phyloP scores from a whole-genome alignment of 257 asterid genomes.

The Cordia subcordata region DNA sequence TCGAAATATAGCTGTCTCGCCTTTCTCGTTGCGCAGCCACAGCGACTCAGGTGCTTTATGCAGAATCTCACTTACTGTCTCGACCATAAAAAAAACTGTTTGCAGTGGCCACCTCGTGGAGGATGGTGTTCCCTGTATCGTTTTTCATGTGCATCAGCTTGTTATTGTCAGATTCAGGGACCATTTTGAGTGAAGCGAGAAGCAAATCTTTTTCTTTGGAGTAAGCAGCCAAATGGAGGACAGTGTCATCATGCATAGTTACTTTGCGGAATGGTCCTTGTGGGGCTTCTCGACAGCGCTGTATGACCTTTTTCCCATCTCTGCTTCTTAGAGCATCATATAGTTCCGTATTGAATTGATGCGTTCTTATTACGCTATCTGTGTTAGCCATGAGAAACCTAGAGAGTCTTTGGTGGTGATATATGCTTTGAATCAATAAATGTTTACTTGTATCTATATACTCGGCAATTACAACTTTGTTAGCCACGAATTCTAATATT shows the following conservation, averaged over 20 bases:
- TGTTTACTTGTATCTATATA: no score
- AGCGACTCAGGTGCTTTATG: conserved; percentile 7
- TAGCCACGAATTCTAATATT: no score
- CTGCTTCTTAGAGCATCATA: neutral
- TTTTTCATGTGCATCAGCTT: neutral
- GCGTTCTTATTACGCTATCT: neutral
- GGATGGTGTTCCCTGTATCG: conserved; percentile 2
- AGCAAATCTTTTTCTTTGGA: conserved; percentile 15
- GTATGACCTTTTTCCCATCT: neutral
- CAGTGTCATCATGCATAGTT: neutral
- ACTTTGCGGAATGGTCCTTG: neutral
- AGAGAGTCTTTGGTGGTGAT: no score
- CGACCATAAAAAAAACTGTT: conserved; percentile 2
- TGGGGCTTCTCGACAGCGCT: neutral
- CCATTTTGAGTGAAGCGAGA: neutral
- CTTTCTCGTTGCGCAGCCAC: neutral
- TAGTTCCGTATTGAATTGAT: neutral
- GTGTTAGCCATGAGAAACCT: no score
- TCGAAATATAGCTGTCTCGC: conserved; percentile 16
- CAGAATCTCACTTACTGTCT: conserved; percentile 11
- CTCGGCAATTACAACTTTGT: no score
- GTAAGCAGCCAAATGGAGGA: conserved; percentile 20
- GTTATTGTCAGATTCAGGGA: neutral
- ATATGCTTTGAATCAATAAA: no score
- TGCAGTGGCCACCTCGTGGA: conserved; percentile 17